Base-by-base conservation (phyloP, 176 grass and related monocot genomes). In the Dactylis glomerata region DNA sequence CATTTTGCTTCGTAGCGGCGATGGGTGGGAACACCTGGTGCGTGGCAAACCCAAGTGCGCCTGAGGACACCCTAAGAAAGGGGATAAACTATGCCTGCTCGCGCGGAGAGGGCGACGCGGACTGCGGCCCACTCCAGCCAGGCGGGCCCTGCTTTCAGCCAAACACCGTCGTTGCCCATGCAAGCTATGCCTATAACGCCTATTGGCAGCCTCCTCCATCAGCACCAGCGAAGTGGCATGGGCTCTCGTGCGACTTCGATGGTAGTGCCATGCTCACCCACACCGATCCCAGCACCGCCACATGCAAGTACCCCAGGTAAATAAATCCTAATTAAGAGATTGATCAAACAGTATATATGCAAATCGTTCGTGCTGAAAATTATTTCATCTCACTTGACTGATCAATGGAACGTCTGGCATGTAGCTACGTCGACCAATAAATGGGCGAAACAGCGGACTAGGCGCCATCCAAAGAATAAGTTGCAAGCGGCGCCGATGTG, bases 51-150 rank as follows among this genome's bases (percentile, higher is more conserved):
- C 22, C 8, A 9, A 3, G 22, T n/a, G 54, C 54, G 4, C n/a
- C 0, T 2, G 54, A 56, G 22, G 22, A 81, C 2, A 81, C 83
- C 38, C 28, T 94, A 62, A 80, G 85, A 69, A 86, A 85, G 56
- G 92, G 89, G 52, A 45, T 91, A 23, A 81, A 89, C 61, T 94
- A 88, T 24, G 89, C 89, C 8, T 94, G n/a, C n/a, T n/a, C n/a
- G n/a, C n/a, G 89, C 31, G 92, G 89, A 45, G 88, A 87, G 27
- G 89, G 88, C 9, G 86, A 81, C 3, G 76, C 76, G 3, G 92
- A 91, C 66, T 94, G 89, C 62, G 84, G 89, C 0, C 70, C 44
- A 1, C 91, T 91, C 78, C 80, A 91, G 26, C 14, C 78, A 34
- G 83, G 89, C 6, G 89, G 70, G 9, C 82, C 76, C 75, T 94